phyloP scores from a whole-genome alignment of 1,139 yeast genomes.

The Yamadazyma dendronema region DNA sequence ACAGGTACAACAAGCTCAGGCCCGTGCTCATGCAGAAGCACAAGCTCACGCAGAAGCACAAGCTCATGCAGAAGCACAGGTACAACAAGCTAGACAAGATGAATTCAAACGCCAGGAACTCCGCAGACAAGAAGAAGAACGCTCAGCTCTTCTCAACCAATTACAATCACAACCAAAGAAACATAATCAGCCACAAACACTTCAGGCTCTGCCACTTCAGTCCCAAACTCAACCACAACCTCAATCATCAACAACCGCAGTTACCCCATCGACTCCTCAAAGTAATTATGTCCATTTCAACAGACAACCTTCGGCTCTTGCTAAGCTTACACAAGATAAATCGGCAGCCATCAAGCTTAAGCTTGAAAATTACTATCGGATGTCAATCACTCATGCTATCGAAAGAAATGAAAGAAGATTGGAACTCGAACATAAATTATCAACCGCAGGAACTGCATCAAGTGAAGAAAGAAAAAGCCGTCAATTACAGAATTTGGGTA shows the following conservation, averaged over 20 bases:
- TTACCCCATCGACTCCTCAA: neutral
- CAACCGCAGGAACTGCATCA: conserved; percentile 57
- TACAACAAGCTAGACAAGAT: neutral
- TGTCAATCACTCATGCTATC: conserved; percentile 76
- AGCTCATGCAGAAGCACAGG: conserved; percentile 2
- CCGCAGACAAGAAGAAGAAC: conserved; percentile 3
- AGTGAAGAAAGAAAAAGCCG: conserved; percentile 75
- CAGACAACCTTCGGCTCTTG: conserved; percentile 78
- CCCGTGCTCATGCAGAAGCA: neutral
- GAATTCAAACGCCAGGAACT: neutral
- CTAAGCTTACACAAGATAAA: conserved; percentile 66
- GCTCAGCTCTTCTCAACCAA: neutral
- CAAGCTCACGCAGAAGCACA: conserved; percentile 3
- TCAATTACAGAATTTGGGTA: conserved; percentile 68
- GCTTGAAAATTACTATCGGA: conserved; percentile 71
- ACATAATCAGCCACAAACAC: conserved; percentile 11
- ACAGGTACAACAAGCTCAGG: conserved; percentile 10
- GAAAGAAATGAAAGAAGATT: conserved; percentile 78
- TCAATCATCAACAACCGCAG: too few relatives aligned
- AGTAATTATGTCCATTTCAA: conserved; percentile 69
- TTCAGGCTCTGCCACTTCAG: conserved; percentile 6
- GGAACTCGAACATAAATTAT: conserved; percentile 64
- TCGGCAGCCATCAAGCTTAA: conserved; percentile 72
- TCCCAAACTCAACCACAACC: conserved; percentile 7
- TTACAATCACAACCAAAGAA: conserved; percentile 1